Base-by-base conservation (phyloP, 768 basidiomycete species). In the Boletus patriciae region DNA sequence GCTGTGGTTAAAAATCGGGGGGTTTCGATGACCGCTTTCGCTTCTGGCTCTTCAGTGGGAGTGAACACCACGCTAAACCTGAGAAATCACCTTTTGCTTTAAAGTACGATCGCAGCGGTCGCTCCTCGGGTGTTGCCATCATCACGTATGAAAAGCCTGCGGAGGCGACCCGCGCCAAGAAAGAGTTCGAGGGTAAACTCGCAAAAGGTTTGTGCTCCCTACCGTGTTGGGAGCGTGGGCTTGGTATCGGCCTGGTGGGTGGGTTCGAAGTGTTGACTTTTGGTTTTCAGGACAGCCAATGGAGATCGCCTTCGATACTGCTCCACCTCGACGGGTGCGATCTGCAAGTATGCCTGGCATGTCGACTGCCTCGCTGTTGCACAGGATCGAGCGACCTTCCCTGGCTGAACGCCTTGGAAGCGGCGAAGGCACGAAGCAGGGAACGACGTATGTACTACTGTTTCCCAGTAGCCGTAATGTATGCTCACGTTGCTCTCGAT, bases 41-140 rank as follows among this genome's bases (percentile, higher is more conserved):
- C 72, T 72, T 70, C 70, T 71, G 61, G 70, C 70, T 71, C 57
- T 65, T 71, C 46, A 65, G 44, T 71, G 42, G 61, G 67, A 69
- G 54, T 71, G 68, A 72, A 70, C 70, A 70, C 79, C 76, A 72
- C 79, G 74, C 80, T 82, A 80, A 82, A 81, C 84, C 72, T 85
- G 77, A 80, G 70, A 81, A 79, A 73, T 65, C 70, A 70, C 67
- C 68, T 70, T 73, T 71, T 67, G 68, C 71, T 76, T 73, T 77
- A 69, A 83, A 97, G 94, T 97, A 94, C 79, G 94, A 97, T 77
- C 87, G 90, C 71, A 95, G 94, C 65, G 94, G 94, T 63, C 90
- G 94, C 70, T 96, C 94, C 45, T 85, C 83, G 19, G 94, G 94
- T 57, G 80, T 84, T 63, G 94, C 89, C 55, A 82, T 85, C 63